Conservation (phyloP, 441 rosid species). For the Cnidoscolus chayamansa region DNA sequence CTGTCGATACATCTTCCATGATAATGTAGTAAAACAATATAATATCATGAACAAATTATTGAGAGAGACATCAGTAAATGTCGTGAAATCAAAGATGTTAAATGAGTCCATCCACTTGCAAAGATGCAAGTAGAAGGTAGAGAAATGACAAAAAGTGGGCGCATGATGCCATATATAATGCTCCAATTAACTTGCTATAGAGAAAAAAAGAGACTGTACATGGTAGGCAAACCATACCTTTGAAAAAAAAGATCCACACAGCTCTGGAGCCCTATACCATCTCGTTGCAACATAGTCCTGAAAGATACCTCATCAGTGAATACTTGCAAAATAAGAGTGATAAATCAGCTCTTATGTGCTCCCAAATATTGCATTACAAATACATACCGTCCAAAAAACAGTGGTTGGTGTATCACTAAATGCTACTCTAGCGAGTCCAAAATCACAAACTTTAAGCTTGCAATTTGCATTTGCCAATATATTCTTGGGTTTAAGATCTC, state of each 20-base stretch:
- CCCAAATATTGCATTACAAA: not conserved
- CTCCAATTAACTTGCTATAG: conserved; percentile 15
- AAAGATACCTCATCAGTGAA: conserved; percentile 15
- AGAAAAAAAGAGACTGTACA: conserved; percentile 12
- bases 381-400: conserved; percentile 88
- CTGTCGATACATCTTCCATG: not conserved
- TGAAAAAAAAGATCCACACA: conserved; percentile 95
- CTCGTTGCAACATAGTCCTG: conserved; percentile 99
- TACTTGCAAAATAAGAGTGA: not conserved
- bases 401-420: conserved; percentile 92
- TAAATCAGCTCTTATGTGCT: not conserved
- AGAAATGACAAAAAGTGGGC: conserved; percentile 5
- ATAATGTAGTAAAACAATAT: not conserved
- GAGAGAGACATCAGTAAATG: not conserved
- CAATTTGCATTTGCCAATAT: conserved; percentile 98
- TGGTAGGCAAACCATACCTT: conserved; percentile 50
- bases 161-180: conserved; percentile 9
- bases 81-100: not conserved
- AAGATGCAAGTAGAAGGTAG: conserved; percentile 5
- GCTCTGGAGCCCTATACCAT: conserved; percentile 99
- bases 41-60: not conserved
- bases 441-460: conserved; percentile 96
- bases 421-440: conserved; percentile 93
- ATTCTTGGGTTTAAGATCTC: conserved; percentile 98
- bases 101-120: not conserved